Evolutionary conservation across 805 yeast species (phyloP).

Genomic region (Zygosaccharomyces bisporus): DNA sequence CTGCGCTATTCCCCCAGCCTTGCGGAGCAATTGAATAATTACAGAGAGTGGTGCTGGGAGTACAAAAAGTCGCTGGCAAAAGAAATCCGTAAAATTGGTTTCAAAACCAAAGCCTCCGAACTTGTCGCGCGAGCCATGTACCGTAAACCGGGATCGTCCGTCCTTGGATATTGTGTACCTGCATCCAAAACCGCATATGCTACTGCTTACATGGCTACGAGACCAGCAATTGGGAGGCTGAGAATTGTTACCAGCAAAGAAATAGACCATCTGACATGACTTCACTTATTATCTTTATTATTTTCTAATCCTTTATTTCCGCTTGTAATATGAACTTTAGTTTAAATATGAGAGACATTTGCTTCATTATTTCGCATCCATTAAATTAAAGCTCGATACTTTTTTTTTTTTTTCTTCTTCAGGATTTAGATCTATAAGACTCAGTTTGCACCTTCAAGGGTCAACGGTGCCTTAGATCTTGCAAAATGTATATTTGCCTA

Average conservation of each 20-base stretch:
- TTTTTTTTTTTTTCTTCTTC: too few species aligned
- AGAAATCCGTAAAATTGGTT: conserved; percentile 14
- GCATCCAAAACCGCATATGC: conserved; percentile 22
- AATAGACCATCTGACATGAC: conserved; percentile 16
- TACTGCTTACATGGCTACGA: conserved; percentile 17
- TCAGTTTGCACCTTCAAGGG: too few species aligned
- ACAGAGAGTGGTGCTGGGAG: conserved; percentile 16
- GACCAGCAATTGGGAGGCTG: conserved; percentile 6
- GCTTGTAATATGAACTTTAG: neutral
- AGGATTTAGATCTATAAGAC: too few species aligned
- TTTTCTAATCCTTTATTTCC: too few species aligned
- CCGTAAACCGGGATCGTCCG: conserved; percentile 22
- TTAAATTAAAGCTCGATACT: neutral
- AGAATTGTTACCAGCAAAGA: conserved; percentile 23
- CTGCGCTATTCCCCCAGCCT: conserved; percentile 8
- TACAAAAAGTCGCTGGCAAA: conserved; percentile 13
- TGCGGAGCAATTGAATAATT: conserved; percentile 8
- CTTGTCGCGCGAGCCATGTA: conserved; percentile 21
- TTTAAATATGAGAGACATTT: neutral
- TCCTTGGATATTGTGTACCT: conserved; percentile 27
- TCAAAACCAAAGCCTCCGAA: conserved; percentile 22
- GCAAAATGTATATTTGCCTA: too few species aligned
- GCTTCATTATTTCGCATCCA: neutral
- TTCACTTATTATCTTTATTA: too few species aligned
- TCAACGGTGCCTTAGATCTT: too few species aligned